Base-by-base conservation (phyloP, 345 rosid species). In the Fremontodendron californicum region DNA sequence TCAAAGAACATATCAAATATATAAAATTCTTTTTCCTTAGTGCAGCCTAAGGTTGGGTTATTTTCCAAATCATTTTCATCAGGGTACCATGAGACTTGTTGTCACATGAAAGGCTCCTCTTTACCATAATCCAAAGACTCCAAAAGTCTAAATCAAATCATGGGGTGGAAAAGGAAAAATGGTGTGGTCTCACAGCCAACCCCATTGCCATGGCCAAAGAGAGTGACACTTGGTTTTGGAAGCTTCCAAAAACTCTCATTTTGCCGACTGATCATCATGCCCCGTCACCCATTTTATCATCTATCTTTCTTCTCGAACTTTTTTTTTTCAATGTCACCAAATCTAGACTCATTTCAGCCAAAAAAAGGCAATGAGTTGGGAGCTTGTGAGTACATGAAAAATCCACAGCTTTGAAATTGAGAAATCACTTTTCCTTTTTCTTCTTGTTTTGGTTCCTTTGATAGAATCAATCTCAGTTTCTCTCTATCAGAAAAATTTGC, bases 271-370 rank as follows among this genome's bases (percentile, higher is more conserved):
- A 13, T 10, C 15, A 39, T 1, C 48, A 39, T 31, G 42, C 63
- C 55, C 78, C 73, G 74, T 64, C 70, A 60, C 69, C 70, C 60
- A 58, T 79, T 76, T 79, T n/a, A 75, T 81, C 79, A 40, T 77
- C 9, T 27, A 37, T 61, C 73, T 77, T 4, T 2, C 1, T 58
- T 74, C 76, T 58, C 6, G 15, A 16, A 42, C 21, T 45, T 25
- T 40, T 23, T 31, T 21, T 46, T 23, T 39, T 27, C 18, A 4
- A 48, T 4, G 39, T 16, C 11, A 23, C 40, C 45, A 48, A 57
- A 61, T 1, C 42, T 21, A 31, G 40, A 2, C 39, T 61, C 35
- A 33, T 6, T 19, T 61, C 0, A 61, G 40, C 64, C 64, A 60
- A 19, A 60, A 60, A 60, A 60, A 60, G 37, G 64, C 64, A 27